phyloP scores from a whole-genome alignment of 352 stramenopile genomes.

The Elongisporangium prolatum region DNA sequence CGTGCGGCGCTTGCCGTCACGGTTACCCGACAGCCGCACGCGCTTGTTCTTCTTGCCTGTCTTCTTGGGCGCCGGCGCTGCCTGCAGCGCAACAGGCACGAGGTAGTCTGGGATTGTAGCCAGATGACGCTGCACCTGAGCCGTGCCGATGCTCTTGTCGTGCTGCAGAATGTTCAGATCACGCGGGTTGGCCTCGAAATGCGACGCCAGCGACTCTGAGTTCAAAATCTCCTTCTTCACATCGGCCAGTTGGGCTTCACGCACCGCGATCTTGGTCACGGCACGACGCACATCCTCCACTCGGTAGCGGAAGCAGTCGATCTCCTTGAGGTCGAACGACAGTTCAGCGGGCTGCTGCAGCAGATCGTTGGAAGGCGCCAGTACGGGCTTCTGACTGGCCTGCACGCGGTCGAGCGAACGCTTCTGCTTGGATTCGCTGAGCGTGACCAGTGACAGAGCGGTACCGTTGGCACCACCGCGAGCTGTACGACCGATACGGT shows the following conservation, averaged over 20 bases:
- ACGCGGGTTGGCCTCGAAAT: conserved; percentile 98
- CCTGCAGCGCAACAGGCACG: conserved; percentile 94
- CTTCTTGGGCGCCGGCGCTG: conserved; percentile 65
- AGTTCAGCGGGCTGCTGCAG: conserved; percentile 93
- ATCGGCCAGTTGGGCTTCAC: conserved; percentile 93
- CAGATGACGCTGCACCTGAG: conserved; percentile 93
- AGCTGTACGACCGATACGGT: conserved; percentile 97
- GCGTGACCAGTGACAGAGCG: conserved; percentile 93
- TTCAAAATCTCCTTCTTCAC: conserved; percentile 99
- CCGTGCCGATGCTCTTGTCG: conserved; percentile 93
- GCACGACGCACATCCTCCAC: conserved; percentile 94
- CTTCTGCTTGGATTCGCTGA: conserved; percentile 71
- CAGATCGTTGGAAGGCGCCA: conserved; percentile 75
- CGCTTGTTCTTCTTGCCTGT: conserved; percentile 82
- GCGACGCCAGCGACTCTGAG: conserved; percentile 93
- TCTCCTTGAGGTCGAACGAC: conserved; percentile 97
- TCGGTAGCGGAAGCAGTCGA: conserved; percentile 97
- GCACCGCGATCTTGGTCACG: conserved; percentile 93
- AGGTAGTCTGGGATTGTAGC: conserved; percentile 96
- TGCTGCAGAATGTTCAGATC: conserved; percentile 95
- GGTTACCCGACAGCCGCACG: conserved; percentile 30
- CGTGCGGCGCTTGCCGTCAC: conserved; percentile 79
- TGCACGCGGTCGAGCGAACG: conserved; percentile 89
- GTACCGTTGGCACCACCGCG: conserved; percentile 95
- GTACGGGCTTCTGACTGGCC: conserved; percentile 86